Evolutionary conservation across 108 stramenopile genomes (phyloP).

Genomic region (Cyclotella cryptica): DNA sequence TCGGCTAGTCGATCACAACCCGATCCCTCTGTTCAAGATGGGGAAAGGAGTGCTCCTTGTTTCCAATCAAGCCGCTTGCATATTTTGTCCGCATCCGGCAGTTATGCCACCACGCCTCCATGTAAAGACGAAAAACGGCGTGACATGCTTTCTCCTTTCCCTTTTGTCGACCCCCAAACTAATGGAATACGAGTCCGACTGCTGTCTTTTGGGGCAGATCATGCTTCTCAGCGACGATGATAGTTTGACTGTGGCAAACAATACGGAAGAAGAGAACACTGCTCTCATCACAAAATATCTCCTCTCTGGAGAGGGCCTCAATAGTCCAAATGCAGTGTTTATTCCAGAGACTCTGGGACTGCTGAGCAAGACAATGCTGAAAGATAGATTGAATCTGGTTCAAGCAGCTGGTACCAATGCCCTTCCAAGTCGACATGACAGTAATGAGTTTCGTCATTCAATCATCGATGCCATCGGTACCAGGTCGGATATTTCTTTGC

Average conservation of each 20-base stretch:
- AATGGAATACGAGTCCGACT: too few species aligned
- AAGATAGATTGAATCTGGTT: neutral
- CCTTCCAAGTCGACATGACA: neutral
- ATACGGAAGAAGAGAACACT: neutral
- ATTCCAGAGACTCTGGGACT: neutral
- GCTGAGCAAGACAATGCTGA: neutral
- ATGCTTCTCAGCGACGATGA: neutral
- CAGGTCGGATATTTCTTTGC: neutral
- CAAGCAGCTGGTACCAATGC: neutral
- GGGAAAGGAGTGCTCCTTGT: neutral
- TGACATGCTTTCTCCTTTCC: neutral
- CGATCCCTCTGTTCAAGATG: neutral
- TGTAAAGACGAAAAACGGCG: neutral
- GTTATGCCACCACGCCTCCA: neutral
- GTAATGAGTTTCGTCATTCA: neutral
- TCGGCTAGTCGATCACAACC: neutral
- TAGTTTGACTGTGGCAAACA: neutral
- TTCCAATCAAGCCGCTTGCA: neutral
- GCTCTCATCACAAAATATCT: neutral
- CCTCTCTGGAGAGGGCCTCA: neutral
- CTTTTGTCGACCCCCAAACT: too few species aligned
- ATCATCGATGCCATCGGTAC: neutral
- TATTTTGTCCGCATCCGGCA: neutral
- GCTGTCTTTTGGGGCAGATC: too few species aligned
- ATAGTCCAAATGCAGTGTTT: neutral